Conservation (phyloP, 139 green algal species). For the Micractinium conductrix region DNA sequence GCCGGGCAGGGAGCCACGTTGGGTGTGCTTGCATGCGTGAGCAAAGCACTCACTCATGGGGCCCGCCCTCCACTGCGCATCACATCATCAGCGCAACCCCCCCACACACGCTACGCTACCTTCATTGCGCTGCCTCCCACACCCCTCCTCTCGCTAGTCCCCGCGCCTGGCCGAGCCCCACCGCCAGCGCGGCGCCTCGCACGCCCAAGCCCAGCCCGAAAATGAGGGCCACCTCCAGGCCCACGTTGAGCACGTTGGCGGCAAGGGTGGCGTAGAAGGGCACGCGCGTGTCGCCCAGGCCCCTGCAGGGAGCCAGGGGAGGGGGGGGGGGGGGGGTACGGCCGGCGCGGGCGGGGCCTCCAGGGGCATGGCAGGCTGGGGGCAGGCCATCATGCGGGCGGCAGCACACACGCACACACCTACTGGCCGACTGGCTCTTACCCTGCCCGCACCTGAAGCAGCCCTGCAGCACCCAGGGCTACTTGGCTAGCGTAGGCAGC, state of each 20-base stretch:
- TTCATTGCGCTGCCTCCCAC: not conserved
- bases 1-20: not conserved
- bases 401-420: not conserved
- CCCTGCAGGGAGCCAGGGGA: not conserved
- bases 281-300: conserved; percentile 37
- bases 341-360: too few relatives aligned
- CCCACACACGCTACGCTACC: too few relatives aligned
- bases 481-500: conserved; percentile 65
- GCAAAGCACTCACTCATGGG: not conserved
- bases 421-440: not conserved
- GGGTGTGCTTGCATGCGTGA: not conserved
- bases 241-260: conserved; percentile 50
- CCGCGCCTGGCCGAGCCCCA: conserved; percentile 63
- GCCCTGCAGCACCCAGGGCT: conserved; percentile 70
- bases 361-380: not conserved
- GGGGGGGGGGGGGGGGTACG: not conserved
- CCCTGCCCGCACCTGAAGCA: conserved; percentile 49
- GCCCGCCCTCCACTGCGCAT: not conserved
- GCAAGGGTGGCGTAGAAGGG: conserved; percentile 52
- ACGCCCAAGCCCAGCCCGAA: conserved; percentile 70
- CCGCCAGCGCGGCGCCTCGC: conserved; percentile 72
- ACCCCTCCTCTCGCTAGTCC: not conserved
- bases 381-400: not conserved
- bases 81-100: too few relatives aligned
- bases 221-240: conserved; percentile 73